Evolutionary conservation across 768 basidiomycete genomes (phyloP).

Genomic region (Tylopilus sp.): DNA sequence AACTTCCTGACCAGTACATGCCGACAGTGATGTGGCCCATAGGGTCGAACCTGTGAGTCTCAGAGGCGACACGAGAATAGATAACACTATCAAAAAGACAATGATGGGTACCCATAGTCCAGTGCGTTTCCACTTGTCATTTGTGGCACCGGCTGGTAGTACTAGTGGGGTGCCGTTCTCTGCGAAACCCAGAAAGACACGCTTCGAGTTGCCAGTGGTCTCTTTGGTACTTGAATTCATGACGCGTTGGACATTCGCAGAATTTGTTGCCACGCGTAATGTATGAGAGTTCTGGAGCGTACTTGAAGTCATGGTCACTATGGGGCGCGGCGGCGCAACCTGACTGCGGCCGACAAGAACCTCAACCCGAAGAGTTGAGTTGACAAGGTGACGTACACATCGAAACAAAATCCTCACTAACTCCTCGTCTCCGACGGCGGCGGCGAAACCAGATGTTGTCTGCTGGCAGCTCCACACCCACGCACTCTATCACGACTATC

Average conservation of each 20-base stretch:
- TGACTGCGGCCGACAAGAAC: no score
- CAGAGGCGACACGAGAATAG: constrained; percentile 14
- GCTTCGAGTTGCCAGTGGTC: constrained; percentile 5
- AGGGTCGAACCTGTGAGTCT: not conserved
- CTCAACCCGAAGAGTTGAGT: no score
- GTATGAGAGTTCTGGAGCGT: not conserved
- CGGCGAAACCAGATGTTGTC: not conserved
- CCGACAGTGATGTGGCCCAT: constrained; percentile 3
- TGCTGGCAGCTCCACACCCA: not conserved
- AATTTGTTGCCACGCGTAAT: not conserved
- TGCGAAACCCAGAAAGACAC: not conserved
- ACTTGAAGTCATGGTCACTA: no score
- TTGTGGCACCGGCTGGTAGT: constrained; percentile 1
- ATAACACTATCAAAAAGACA: constrained; percentile 15
- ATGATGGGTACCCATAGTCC: constrained; percentile 14
- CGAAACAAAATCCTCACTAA: not conserved
- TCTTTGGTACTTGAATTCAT: constrained; percentile 5
- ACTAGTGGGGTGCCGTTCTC: not conserved
- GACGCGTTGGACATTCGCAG: not conserved
- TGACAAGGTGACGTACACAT: no score
- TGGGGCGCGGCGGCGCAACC: no score
- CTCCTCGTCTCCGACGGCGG: not conserved
- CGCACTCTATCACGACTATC: no score
- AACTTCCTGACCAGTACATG: constrained; percentile 20
- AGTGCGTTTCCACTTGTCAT: constrained; percentile 3